Percentiles rank a stretch among this genome's conserved stretches.
phyloP scores from a whole-genome alignment of 164 flowering plant species.

The Liriodendron chinense region DNA sequence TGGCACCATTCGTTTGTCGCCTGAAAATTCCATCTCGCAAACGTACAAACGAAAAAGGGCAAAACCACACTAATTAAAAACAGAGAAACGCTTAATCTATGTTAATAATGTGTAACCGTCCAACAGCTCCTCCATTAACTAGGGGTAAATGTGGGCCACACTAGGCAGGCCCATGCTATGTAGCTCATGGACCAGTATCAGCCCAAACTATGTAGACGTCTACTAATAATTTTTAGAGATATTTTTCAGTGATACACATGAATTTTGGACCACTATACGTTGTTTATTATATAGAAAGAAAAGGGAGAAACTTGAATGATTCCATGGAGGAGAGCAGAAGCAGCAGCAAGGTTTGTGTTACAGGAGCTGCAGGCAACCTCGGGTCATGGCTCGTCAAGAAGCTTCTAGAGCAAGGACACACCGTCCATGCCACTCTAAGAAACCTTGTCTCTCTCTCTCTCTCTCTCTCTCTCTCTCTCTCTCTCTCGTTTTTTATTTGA shows the following conservation, averaged over 20 bases:
- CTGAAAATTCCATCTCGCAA: no score
- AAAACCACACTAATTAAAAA: no score
- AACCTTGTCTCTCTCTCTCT: slow-evolving; percentile 19
- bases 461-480: slow-evolving; percentile 1
- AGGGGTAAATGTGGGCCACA: no score
- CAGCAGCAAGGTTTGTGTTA: slow-evolving; percentile 38
- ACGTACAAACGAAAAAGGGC: no score
- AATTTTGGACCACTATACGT: neutral
- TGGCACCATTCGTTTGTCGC: no score
- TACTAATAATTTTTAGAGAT: neutral
- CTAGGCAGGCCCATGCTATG: no score
- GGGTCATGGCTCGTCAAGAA: slow-evolving; percentile 49
- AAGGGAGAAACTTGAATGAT: neutral
- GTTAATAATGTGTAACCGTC: no score
- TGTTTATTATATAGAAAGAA: neutral
- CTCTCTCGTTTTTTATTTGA: neutral
- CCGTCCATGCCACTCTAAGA: slow-evolving; percentile 50
- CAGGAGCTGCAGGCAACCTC: slow-evolving; percentile 52
- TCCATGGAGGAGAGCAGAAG: neutral
- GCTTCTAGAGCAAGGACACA: slow-evolving; percentile 44
- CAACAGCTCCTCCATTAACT: no score
- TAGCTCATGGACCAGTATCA: no score
- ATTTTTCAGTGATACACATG: neutral
- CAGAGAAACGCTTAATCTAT: no score
- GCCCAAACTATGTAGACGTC: neutral